Conservation (phyloP, 257 asterid genomes). For the Echium plantagineum region DNA sequence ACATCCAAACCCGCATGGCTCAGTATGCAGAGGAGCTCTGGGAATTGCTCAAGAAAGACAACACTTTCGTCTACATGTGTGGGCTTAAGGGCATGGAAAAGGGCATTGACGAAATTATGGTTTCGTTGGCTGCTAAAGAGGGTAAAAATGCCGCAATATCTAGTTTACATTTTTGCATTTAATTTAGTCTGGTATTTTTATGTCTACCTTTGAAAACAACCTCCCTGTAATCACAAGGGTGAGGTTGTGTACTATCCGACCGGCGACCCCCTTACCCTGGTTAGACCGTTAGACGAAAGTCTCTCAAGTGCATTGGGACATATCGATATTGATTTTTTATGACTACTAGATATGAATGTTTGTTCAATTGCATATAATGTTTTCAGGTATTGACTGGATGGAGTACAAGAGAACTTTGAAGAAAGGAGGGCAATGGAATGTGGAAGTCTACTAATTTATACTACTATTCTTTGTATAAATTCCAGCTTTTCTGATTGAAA, state of each 20-base stretch:
- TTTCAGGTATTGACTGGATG: constrained; percentile 68
- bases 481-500: constrained; percentile 8
- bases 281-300: no score
- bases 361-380: neutral
- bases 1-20: constrained; percentile 96
- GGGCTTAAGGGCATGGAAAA: constrained; percentile 96
- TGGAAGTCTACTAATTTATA: constrained; percentile 75
- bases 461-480: constrained; percentile 31
- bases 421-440: constrained; percentile 89
- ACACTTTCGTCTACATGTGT: constrained; percentile 88
- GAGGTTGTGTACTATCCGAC: no score
- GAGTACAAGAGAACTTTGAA: constrained; percentile 81
- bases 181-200: no score
- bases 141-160: no score
- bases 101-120: constrained; percentile 91
- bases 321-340: no score
- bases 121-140: constrained; percentile 64
- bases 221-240: no score
- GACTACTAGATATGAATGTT: neutral
- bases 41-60: constrained; percentile 85
- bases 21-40: constrained; percentile 88
- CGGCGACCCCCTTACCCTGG: no score
- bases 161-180: no score
- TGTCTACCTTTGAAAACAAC: no score
- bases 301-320: no score